Percentiles rank a stretch among this genome's conserved stretches.
These are phyloP conservation scores for Terfezia boudieri DNA, from an alignment of 495 filamentous ascomycete species.

Conservation along the genomic window DNA sequence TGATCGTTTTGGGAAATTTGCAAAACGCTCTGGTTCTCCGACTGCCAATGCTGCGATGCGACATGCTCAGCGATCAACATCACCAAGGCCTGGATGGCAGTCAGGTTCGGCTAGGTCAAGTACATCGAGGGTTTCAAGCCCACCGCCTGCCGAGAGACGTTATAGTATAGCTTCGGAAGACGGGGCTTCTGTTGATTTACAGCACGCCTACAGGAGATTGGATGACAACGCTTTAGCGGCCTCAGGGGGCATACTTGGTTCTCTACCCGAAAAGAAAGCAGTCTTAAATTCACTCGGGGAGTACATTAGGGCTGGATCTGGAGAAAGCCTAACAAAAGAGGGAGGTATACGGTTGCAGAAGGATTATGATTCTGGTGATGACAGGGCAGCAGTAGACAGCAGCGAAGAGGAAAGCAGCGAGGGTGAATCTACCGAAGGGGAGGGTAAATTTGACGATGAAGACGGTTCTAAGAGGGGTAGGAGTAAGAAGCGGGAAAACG, in stretches of 20 bases:
- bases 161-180: slow-evolving; percentile 5
- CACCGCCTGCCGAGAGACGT: slow-evolving; percentile 1
- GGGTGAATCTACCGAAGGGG: slow-evolving; percentile 23
- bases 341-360: slow-evolving; percentile 40
- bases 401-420: slow-evolving; percentile 26
- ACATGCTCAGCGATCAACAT: slow-evolving; percentile 9
- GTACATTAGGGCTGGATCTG: slow-evolving; percentile 9
- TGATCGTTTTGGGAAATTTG: background rate
- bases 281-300: slow-evolving; percentile 14
- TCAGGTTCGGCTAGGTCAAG: background rate
- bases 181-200: slow-evolving; percentile 10
- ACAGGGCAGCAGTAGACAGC: slow-evolving; percentile 22
- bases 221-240: slow-evolving; percentile 13
- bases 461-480: background rate
- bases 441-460: slow-evolving; percentile 25
- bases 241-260: slow-evolving; percentile 15
- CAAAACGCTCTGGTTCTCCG: slow-evolving; percentile 10
- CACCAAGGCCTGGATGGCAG: slow-evolving; percentile 7
- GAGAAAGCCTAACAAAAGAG: slow-evolving; percentile 21
- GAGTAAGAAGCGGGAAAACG: slow-evolving; percentile 21
- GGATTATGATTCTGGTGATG: slow-evolving; percentile 41
- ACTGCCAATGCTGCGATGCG: slow-evolving; percentile 6
- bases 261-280: slow-evolving; percentile 18
- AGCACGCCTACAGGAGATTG: slow-evolving; percentile 13
- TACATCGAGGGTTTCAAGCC: slow-evolving; percentile 10